A percentile compares a stretch with the other conserved stretches of the same genome.
These are phyloP conservation scores for Nidularia pulvinata DNA, from an alignment of 768 basidiomycete genomes.

Conservation along the genomic window DNA sequence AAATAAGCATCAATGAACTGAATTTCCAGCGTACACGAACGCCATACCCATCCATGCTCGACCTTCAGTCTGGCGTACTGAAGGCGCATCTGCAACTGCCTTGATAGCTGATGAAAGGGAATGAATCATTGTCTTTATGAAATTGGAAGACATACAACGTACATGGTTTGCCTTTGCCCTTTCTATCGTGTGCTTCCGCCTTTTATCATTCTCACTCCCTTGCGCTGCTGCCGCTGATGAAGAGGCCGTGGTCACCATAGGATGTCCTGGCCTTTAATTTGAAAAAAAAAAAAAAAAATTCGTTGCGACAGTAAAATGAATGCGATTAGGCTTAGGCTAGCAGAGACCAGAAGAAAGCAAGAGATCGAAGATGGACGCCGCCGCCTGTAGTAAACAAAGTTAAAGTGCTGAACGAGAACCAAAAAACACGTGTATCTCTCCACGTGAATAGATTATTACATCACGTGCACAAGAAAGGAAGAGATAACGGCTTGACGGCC, in stretches of 20 bases:
- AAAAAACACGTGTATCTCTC: neutral
- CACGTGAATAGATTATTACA: neutral
- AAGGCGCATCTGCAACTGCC: slow-evolving; percentile 71
- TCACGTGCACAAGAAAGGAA: neutral
- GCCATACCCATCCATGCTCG: slow-evolving; percentile 77
- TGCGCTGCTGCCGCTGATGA: slow-evolving; percentile 22
- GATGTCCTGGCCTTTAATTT: neutral
- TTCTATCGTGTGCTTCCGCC: slow-evolving; percentile 51
- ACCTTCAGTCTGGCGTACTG: slow-evolving; percentile 82
- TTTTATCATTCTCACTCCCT: slow-evolving; percentile 35
- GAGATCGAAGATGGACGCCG: neutral
- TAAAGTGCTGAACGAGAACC: neutral
- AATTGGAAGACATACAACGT: slow-evolving; percentile 13
- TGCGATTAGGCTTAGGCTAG: too few species aligned
- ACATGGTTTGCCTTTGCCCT: slow-evolving; percentile 60
- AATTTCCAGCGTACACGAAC: slow-evolving; percentile 1
- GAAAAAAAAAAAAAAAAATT: neutral
- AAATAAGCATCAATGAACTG: neutral
- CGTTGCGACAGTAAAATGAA: neutral
- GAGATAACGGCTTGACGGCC: too few species aligned
- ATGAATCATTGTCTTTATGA: slow-evolving; percentile 1
- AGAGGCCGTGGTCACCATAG: slow-evolving; percentile 31
- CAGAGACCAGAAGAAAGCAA: neutral
- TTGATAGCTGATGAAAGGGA: slow-evolving; percentile 47
- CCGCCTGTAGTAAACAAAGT: neutral